Base-by-base conservation (phyloP, 768 basidiomycete genomes). In the Trametes elegans region DNA sequence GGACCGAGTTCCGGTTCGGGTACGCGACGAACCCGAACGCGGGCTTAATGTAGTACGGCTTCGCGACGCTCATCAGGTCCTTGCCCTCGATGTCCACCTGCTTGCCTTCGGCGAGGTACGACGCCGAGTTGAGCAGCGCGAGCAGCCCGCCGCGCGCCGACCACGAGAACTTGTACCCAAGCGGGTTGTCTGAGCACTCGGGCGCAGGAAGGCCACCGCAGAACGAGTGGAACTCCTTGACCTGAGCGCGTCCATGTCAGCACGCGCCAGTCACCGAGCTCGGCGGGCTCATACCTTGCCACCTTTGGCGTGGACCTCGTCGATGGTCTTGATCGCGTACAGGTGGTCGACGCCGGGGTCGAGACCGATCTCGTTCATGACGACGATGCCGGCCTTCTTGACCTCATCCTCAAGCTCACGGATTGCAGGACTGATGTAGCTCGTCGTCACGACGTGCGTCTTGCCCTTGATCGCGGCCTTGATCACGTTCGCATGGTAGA, bases 151-250 rank as follows among this genome's bases (percentile, higher is more conserved):
- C 96, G 19, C 93, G 88, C 7, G 94, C 90, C 7, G 93, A 96
- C 97, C 97, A 98, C 32, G 93, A 97, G 76, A 99, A 98, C 71
- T 98, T 98, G 84, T 98, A 99, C 10, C 96, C 96, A 53, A 98
- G 87, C 2, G 97, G 94, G 76, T 98, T 99, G 66, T 86, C 85
- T 4, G 93, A 83, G 66, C 88, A 88, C 64, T 92, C 87, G 7
- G 93, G 91, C 0, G 94, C 92, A 43, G 95, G 94, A 43, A 98
- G 88, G 55, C 96, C 96, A 67, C 95, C 94, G 61, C 96, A 98
- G 81, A 93, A 97, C 0, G 91, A 94, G 51, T 88, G 74, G 82
- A 98, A 98, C 62, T 89, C 76, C 67, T 90, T 94, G 73, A 96
- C 78, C 90, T 92, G 58, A 6, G 44, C 7, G 26, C 7, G 29